Base-by-base conservation (phyloP, 2,329 filamentous ascomycete species). In the Lithohypha guttulata region DNA sequence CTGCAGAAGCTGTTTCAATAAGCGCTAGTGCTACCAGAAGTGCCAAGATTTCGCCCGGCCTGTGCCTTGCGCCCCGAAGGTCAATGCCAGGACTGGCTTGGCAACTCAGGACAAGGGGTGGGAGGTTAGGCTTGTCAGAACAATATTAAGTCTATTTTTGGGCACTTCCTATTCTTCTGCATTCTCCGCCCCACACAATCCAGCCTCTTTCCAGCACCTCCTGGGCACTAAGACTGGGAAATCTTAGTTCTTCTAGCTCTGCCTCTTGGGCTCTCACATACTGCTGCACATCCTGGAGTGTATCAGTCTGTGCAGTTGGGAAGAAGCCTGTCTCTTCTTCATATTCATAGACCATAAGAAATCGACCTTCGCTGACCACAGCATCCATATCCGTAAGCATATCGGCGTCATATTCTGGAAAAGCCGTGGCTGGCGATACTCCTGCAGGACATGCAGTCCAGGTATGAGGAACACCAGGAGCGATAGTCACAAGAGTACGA, bases 311-410 rank as follows among this genome's bases (percentile, higher is more conserved):
- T 20, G 15, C 35, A 2, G 42, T 47, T 9, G 43, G 45, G 20
- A 41, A 45, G 27, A 47, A 47, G 5, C 42, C 37, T n/a, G 40
- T 47, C 27, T 41, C 35, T 11, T 45, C 42, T 14, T 47, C 41
- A 25, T 47, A 47, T 26, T 47, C 45, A 33, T 45, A 45, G 13
- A 45, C 27, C 43, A 46, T 44, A n/a, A 48, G 37, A 28, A 48
- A 46, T 15, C 17, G 39, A 11, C 45, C 43, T 2, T 41, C 34
- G 3, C 42, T 44, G n/a, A 28, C 29, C n/a, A 14, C n/a, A 23
- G 9, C 13, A 17, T 22, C 28, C 20, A 32, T 34, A 9, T 15
- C 40, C 9, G 30, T 21, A 15, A 34, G 14, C 31, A 47, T 28
- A 6, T 30, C 32, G n/a, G 29, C 31, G 13, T 41, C 23, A 9